A percentile compares a stretch with the other conserved stretches of the same genome.
phyloP scores from a whole-genome alignment of 495 filamentous ascomycete species.

The Cercophora scortea region DNA sequence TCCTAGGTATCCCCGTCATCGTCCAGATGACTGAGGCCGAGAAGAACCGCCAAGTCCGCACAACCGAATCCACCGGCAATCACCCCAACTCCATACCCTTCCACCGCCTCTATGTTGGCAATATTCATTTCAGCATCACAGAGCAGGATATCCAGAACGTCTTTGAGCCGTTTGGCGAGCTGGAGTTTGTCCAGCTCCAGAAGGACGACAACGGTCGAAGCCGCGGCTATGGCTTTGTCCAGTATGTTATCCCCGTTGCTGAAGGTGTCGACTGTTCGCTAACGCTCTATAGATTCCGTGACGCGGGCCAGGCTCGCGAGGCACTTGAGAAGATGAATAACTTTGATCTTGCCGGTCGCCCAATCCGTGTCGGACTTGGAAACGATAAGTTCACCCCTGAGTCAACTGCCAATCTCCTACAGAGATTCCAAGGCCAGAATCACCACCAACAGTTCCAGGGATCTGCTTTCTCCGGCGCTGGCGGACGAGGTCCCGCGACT shows the following conservation, averaged over 20 bases:
- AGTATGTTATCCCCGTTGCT: slow-evolving; percentile 57
- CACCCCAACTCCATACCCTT: slow-evolving; percentile 75
- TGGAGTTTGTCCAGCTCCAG: slow-evolving; percentile 95
- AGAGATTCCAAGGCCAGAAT: slow-evolving; percentile 79
- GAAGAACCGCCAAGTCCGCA: slow-evolving; percentile 96
- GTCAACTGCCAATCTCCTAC: slow-evolving; percentile 82
- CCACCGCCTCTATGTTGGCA: slow-evolving; percentile 97
- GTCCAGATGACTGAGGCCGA: slow-evolving; percentile 97
- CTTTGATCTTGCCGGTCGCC: slow-evolving; percentile 95
- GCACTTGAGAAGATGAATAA: slow-evolving; percentile 99
- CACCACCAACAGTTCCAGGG: slow-evolving; percentile 78
- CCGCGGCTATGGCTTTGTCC: slow-evolving; percentile 96
- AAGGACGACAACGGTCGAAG: slow-evolving; percentile 89
- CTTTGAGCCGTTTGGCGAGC: slow-evolving; percentile 96
- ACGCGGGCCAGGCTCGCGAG: slow-evolving; percentile 84
- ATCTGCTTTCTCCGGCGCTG: slow-evolving; percentile 86
- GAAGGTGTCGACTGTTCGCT: slow-evolving; percentile 18
- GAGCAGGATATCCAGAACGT: slow-evolving; percentile 93
- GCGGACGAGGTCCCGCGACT: slow-evolving; percentile 80
- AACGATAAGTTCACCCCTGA: slow-evolving; percentile 99
- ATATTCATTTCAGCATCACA: slow-evolving; percentile 99
- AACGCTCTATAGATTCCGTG: slow-evolving; percentile 63
- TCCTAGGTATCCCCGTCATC: slow-evolving; percentile 97
- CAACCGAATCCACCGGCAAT: slow-evolving; percentile 57
- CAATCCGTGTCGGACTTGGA: slow-evolving; percentile 97